Base-by-base conservation (phyloP, 352 stramenopile genomes). In the Globisporangium recalcitrans region DNA sequence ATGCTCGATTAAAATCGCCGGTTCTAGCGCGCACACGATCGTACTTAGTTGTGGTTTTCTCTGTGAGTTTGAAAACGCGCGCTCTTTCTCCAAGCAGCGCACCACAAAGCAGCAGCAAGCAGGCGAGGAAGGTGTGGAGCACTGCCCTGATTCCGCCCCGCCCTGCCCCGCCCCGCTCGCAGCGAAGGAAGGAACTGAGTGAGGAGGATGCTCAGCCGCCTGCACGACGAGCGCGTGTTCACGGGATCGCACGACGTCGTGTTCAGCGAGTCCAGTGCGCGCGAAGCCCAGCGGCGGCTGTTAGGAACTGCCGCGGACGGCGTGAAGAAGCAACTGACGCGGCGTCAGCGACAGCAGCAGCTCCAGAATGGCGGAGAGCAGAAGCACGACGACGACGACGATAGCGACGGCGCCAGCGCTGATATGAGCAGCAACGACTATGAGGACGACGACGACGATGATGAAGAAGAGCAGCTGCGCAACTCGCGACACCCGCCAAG, bases 141-240 rank as follows among this genome's bases (percentile, higher is more conserved):
- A n/a, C n/a, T n/a, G n/a, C n/a, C n/a, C n/a, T n/a, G n/a, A n/a
- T n/a, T n/a, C n/a, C n/a, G n/a, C n/a, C n/a, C n/a, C n/a, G n/a
- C n/a, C n/a, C n/a, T n/a, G n/a, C n/a, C n/a, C n/a, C n/a, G n/a
- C n/a, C n/a, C n/a, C n/a, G n/a, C n/a, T n/a, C n/a, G n/a, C n/a
- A n/a, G n/a, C n/a, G n/a, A n/a, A n/a, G n/a, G n/a, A n/a, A n/a
- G n/a, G n/a, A n/a, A n/a, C n/a, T n/a, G n/a, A n/a, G n/a, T n/a
- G n/a, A n/a, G n/a, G 19, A 36, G n/a, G 47, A 84, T 90, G 81
- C 64, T 88, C 52, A 82, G 81, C 57, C 79, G 75, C 40, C 48
- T 85, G 19, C 65, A 85, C 54, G 79, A 88, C 58, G 69, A 69
- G 64, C 81, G 79, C 68, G 77, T 89, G 52, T 91, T 91, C 63